Evolutionary conservation across 2,329 filamentous ascomycete genomes (phyloP).

Genomic region (Penicillium vulpinum): DNA sequence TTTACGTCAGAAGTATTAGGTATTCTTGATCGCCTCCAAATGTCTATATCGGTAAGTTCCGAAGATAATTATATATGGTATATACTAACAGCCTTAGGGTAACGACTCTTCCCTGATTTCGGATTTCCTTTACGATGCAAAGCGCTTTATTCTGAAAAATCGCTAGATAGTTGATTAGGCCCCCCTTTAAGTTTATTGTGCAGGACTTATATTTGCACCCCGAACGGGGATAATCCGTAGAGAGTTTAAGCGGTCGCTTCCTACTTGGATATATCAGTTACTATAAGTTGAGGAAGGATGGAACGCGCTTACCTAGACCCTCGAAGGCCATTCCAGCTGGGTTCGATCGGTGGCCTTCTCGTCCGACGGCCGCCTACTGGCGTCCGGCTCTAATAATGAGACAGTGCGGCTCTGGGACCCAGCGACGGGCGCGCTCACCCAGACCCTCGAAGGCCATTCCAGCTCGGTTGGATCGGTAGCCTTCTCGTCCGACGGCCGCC

Average conservation of each 20-base stretch:
- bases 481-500: no score
- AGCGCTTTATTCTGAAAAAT: conserved; percentile 31
- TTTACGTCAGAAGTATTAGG: conserved; percentile 20
- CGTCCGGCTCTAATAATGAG: no score
- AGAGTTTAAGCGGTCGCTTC: conserved; percentile 17
- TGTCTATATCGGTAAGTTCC: conserved; percentile 22
- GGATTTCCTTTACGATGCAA: conserved; percentile 31
- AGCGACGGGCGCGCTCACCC: no score
- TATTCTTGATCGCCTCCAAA: conserved; percentile 17
- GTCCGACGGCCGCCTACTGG: background rate
- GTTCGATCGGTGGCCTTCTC: background rate
- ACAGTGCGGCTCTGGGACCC: no score
- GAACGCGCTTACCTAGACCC: no score
- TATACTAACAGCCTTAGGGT: conserved; percentile 10
- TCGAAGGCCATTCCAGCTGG: background rate
- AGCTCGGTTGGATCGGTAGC: no score
- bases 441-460: no score
- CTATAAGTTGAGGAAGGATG: conserved; percentile 11
- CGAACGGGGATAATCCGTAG: conserved; percentile 24
- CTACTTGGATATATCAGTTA: conserved; percentile 14
- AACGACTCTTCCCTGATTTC: background rate
- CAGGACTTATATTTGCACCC: conserved; percentile 34
- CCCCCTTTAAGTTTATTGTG: conserved; percentile 38
- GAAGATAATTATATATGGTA: background rate
- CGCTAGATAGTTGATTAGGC: conserved; percentile 25